Conservation (phyloP, 2,329 filamentous ascomycete species). For the Botrytis galanthina region DNA sequence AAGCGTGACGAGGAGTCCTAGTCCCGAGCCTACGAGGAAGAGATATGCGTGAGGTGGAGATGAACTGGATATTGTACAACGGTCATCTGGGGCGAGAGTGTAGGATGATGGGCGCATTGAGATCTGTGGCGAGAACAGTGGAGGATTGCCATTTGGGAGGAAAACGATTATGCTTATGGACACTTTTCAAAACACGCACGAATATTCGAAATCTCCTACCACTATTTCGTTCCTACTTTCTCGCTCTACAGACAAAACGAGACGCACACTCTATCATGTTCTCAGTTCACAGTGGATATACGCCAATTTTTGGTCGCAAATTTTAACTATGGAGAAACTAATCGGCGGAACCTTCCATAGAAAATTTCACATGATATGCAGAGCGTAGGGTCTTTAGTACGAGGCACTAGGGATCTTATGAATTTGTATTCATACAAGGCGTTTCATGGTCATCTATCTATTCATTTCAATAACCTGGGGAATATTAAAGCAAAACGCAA, state of each 20-base stretch:
- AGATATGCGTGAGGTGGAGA: constrained; percentile 50
- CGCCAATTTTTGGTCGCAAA: neutral
- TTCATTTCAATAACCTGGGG: neutral
- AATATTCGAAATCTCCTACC: neutral
- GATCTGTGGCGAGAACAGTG: neutral
- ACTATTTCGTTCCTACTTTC: neutral
- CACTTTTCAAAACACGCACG: neutral
- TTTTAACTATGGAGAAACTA: neutral
- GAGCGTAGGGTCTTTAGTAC: neutral
- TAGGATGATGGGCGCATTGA: neutral
- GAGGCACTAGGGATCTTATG: neutral
- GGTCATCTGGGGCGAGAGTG: neutral
- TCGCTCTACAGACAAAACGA: neutral
- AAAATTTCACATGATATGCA: neutral
- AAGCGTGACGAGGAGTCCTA: constrained; percentile 78
- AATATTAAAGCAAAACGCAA: neutral
- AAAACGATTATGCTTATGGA: neutral
- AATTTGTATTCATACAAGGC: constrained; percentile 16
- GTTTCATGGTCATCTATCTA: constrained; percentile 20
- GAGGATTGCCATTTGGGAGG: neutral
- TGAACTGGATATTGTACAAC: neutral
- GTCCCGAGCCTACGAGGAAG: constrained; percentile 76
- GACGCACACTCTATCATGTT: neutral
- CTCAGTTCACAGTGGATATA: neutral
- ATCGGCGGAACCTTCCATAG: neutral